A percentile compares a stretch with the other conserved stretches of the same genome.
phyloP scores from a whole-genome alignment of 2,329 filamentous ascomycete species.

The Penicillium sp. region DNA sequence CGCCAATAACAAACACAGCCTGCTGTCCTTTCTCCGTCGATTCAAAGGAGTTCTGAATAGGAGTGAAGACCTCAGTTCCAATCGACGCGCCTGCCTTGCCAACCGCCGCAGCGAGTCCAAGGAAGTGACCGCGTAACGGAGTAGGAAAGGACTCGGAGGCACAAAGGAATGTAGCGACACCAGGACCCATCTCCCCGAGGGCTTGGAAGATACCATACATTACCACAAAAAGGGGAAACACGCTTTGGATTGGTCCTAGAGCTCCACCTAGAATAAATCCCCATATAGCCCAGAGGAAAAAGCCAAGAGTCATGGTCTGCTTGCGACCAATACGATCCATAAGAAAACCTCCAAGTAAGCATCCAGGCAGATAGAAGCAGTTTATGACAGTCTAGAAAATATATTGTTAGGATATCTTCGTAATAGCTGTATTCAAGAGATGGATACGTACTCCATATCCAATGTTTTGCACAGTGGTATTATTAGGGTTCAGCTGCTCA shows the following conservation, averaged over 20 bases:
- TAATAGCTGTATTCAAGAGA: too few species aligned
- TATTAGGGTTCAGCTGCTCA: too few species aligned
- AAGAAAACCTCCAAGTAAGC: too few species aligned
- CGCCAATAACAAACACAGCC: too few species aligned
- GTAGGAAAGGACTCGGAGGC: constrained; percentile 39
- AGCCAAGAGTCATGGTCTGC: constrained; percentile 36
- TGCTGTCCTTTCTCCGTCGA: too few species aligned
- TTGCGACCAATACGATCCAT: constrained; percentile 40
- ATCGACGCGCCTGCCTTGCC: constrained; percentile 41
- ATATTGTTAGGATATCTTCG: too few species aligned
- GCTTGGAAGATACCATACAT: constrained; percentile 39
- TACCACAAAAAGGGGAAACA: constrained; percentile 40
- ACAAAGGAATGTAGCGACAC: constrained; percentile 39
- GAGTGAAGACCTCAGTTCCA: constrained; percentile 40
- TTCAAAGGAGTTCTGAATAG: too few species aligned
- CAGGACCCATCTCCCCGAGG: constrained; percentile 41
- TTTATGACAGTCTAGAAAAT: too few species aligned
- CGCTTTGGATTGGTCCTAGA: constrained; percentile 29
- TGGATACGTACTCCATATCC: too few species aligned
- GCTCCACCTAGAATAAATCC: constrained; percentile 39
- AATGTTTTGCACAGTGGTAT: too few species aligned
- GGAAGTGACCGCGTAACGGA: constrained; percentile 37
- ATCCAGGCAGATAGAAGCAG: too few species aligned
- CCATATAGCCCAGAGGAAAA: constrained; percentile 31
- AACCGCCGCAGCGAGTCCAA: constrained; percentile 39